Evolutionary conservation across 768 basidiomycete genomes (phyloP), one percentile per base, ranked within the genome.

Genomic region (Russula olivacea): DNA sequence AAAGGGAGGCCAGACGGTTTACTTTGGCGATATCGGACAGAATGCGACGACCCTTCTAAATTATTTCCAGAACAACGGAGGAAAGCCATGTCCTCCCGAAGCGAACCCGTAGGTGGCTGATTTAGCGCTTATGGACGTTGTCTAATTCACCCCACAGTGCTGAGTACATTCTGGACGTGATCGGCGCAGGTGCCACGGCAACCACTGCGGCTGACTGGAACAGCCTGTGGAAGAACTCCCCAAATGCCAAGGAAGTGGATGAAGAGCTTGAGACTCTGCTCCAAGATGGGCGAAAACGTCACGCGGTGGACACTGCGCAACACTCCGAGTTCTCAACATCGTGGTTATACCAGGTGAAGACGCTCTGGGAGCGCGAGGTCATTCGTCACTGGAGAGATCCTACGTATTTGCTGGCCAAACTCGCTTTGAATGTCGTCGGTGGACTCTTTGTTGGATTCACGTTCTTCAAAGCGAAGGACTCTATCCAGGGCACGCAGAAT

Each of bases 31-130:
- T 57, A 71, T 91, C 28, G 91, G 91, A 0, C 66, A 74, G 21
- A 81, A 86, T 61, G 78, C 89, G 0, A 71, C 77, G 9, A 81
- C 81, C 0, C 72, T 94, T 21, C 83, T 92, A 59, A 70, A 79
- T n/a, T 94, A 95, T 72, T 92, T 95, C 65, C 85, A 91, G 71
- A 69, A 70, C 4, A 84, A 85, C 54, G 89, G 90, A 34, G 84
- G 83, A 0, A 77, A 83, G 3, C 69, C 68, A n/a, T 93, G 92
- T 63, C 76, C 78, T 0, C 70, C 79, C 4, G 77, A 79, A 0
- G 91, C 85, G 71, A 95, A 95, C 70, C 91, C 92, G 74, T 75
- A 63, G 40, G 73, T 68, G 6, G 2, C 21, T 40, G 7, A 72
- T 40, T 34, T 19, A 36, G 6, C 6, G 4, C 9, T 30, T 21